Evolutionary conservation across 2,329 filamentous ascomycete genomes (phyloP), one percentile per base, ranked within the genome.

Genomic region (Trichoderma semiorbis): DNA sequence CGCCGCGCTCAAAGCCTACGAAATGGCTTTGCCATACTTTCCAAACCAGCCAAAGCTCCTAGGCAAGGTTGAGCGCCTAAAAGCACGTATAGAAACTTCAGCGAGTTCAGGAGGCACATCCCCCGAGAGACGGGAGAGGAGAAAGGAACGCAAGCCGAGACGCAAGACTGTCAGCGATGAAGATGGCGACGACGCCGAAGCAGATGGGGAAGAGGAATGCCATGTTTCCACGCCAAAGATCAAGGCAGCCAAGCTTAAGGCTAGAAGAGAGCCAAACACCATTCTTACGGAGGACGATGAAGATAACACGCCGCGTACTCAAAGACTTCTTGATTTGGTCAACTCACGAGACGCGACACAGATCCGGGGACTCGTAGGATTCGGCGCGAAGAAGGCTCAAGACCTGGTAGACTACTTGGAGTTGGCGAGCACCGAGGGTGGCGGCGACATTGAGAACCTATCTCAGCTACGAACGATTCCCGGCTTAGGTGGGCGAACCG

Each of bases 1-100:
- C 4, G 92, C 89, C 39, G 94, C 95, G 0, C 82, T 98, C 72
- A 90, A 89, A 76, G 95, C 96, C 89, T 98, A 97, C 78, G 91
- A 95, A 79, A 85, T 93, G 74, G 95, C 95, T 0, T 83, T 94
- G 67, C 92, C 93, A 0, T 96, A 90, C 81, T 98, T 98, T 76
- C 95, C 95, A 0, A 91, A 90, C 1, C 96, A 98, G 79, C 87
- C 90, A 63, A 97, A 95, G 82, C 85, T 94, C 36, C 76, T 91
- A 36, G 85, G 88, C 78, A 93, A 94, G 83, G 93, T 93, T 74
- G 86, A 90, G 65, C 86, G 87, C 74, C 78, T 94, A 70, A 84
- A 85, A 75, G 82, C 84, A 1, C 86, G 88, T 75, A 79, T 93
- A 70, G 79, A 82, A 12, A 61, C 78, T 24, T 73, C 75, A 5